Evolutionary conservation across 2,329 filamentous ascomycete genomes (phyloP), one percentile per base, ranked within the genome.

Genomic region (Passalora sequoiae): DNA sequence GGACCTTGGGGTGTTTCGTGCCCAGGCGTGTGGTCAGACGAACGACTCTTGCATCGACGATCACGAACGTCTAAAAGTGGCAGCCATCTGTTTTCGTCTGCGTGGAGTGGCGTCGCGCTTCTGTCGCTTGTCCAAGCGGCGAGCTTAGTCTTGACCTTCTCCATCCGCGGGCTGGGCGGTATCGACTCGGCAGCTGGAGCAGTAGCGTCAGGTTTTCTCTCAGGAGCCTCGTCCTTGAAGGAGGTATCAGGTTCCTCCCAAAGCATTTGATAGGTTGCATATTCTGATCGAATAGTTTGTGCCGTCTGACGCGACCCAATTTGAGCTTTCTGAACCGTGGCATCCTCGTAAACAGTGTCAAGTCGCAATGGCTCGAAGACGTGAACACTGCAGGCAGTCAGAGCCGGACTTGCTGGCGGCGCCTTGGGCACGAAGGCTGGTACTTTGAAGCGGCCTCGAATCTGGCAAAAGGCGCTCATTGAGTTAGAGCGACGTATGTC

Each of bases 121-220:
- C 38, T 43, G 17, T 51, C 53, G 51, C 49, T 56, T 2, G 48
- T 55, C 58, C 58, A 60, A 2, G 48, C 54, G 1, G 53, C 50
- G 9, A 60, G 55, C 35, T 53, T 59, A 3, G 50, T 54, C 44
- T 50, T 54, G 7, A 55, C 49, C 16, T 47, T 50, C 7, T 55
- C 51, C 28, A 60, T 50, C 17, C 48, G 43, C 21, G 50, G 44
- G 12, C 37, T 45, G 16, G 39, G 41, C 5, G 35, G 25, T 10
- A 29, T 15, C 15, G 12, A 10, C 24, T 24, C 20, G 17, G 44
- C 29, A 37, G 36, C 22, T 9, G 42, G 38, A n/a, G n/a, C n/a
- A n/a, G n/a, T n/a, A n/a, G n/a, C n/a, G n/a, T n/a, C n/a, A n/a
- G n/a, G n/a, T n/a, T 46, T 36, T 20, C 43, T 25, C 6, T 31